A percentile compares a stretch with the other conserved stretches of the same genome.
phyloP scores from a whole-genome alignment of 2,329 filamentous ascomycete genomes.

The Sporothrix phasma region DNA sequence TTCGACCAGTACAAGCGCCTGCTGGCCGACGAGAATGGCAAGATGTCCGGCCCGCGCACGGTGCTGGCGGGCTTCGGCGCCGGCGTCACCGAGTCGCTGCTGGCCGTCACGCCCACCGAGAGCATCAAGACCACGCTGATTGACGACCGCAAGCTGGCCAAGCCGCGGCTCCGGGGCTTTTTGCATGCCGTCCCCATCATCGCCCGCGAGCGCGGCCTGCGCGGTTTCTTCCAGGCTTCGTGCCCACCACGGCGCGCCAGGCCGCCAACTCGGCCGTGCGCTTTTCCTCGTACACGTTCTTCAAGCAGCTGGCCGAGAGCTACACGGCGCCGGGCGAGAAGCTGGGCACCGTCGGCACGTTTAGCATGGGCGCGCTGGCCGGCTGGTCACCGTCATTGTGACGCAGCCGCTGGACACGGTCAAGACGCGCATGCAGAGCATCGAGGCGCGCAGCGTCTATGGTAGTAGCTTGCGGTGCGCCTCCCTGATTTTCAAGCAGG shows the following conservation, averaged over 20 bases:
- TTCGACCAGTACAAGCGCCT: slow-evolving; percentile 90
- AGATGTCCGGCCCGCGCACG: slow-evolving; percentile 80
- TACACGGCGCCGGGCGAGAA: slow-evolving; percentile 94
- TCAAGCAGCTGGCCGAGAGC: slow-evolving; percentile 83
- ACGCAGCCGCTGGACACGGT: slow-evolving; percentile 77
- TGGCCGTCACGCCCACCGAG: slow-evolving; percentile 94
- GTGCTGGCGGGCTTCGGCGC: slow-evolving; percentile 92
- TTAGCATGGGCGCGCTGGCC: slow-evolving; percentile 79
- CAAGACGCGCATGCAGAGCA: slow-evolving; percentile 96
- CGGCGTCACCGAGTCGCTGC: slow-evolving; percentile 82
- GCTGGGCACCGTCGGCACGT: slow-evolving; percentile 76
- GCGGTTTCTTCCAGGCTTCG: slow-evolving; percentile 93
- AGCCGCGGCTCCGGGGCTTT: slow-evolving; percentile 84
- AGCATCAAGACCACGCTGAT: slow-evolving; percentile 98
- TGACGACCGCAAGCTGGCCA: slow-evolving; percentile 80
- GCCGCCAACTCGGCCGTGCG: slow-evolving; percentile 88
- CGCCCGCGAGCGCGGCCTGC: slow-evolving; percentile 72
- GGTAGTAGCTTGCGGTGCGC: slow-evolving; percentile 83
- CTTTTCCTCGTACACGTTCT: slow-evolving; percentile 81
- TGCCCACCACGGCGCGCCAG: slow-evolving; percentile 88
- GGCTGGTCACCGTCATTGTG: slow-evolving; percentile 83
- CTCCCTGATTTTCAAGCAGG: slow-evolving; percentile 72
- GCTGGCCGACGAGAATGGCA: slow-evolving; percentile 73
- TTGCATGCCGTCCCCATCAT: slow-evolving; percentile 84
- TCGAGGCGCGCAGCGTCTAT: slow-evolving; percentile 71